Percentiles rank a stretch among this genome's conserved stretches.
phyloP scores from a whole-genome alignment of 208 protist species.

The Leishmania tropica region DNA sequence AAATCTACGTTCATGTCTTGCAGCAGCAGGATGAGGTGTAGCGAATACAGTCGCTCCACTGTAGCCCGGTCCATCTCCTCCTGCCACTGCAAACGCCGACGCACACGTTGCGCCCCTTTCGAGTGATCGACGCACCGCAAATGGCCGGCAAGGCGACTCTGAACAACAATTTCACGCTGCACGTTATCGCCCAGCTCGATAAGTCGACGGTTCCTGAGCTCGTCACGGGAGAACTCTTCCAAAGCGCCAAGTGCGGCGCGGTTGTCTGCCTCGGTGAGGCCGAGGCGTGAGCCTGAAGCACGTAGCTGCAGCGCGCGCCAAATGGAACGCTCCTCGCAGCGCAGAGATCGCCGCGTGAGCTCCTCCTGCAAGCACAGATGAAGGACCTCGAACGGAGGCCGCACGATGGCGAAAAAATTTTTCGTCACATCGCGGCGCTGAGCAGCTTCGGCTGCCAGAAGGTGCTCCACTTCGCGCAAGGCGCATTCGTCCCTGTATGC shows the following conservation, averaged over 20 bases:
- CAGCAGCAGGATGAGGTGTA: slow-evolving; percentile 23
- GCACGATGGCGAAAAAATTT: not conserved
- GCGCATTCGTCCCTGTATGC: slow-evolving; percentile 48
- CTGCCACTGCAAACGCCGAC: slow-evolving; percentile 17
- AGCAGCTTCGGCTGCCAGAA: slow-evolving; percentile 37
- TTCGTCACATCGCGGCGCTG: slow-evolving; percentile 23
- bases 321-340: not conserved
- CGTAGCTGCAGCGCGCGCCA: not conserved
- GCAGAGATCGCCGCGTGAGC: slow-evolving; percentile 23
- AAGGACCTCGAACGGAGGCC: slow-evolving; percentile 8
- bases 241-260: slow-evolving; percentile 12
- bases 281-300: not conserved
- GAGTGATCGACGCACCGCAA: slow-evolving; percentile 20
- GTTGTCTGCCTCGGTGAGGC: slow-evolving; percentile 5
- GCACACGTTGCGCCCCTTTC: slow-evolving; percentile 7
- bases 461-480: slow-evolving; percentile 37
- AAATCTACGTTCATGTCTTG: slow-evolving; percentile 22
- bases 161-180: slow-evolving; percentile 29
- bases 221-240: slow-evolving; percentile 29
- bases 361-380: slow-evolving; percentile 35
- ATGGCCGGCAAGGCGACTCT: slow-evolving; percentile 16
- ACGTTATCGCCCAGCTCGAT: slow-evolving; percentile 53
- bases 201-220: slow-evolving; percentile 41
- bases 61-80: slow-evolving; percentile 21
- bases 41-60: slow-evolving; percentile 16